A percentile compares a stretch with the other conserved stretches of the same genome.
Conservation (phyloP, 2,329 filamentous ascomycete species). For the Trichoderma sp. region DNA sequence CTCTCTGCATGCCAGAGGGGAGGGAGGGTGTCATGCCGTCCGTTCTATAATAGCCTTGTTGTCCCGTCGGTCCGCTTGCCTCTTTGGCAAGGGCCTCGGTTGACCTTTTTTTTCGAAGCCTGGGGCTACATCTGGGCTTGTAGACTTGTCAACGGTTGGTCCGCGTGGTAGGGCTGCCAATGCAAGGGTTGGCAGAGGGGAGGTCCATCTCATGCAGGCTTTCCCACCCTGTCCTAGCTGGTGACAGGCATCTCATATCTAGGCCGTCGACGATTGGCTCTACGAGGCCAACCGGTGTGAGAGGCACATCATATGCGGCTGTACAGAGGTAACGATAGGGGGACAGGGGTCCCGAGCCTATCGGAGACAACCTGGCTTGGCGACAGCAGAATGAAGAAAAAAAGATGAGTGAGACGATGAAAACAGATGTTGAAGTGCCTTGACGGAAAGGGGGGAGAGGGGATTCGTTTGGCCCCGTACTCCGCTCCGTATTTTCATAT, state of each 20-base stretch:
- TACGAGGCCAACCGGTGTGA: conserved; percentile 21
- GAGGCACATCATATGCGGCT: conserved; percentile 14
- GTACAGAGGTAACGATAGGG: conserved; percentile 1
- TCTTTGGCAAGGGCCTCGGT: not conserved
- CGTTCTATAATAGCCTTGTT: conserved; percentile 16
- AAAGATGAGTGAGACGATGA: not conserved
- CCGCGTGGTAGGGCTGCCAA: conserved; percentile 24
- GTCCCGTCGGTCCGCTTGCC: conserved; percentile 1
- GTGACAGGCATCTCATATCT: conserved; percentile 15
- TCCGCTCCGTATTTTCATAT: not conserved
- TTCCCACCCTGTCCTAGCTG: conserved; percentile 7
- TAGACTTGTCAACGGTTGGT: conserved; percentile 9
- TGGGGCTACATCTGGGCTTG: not conserved
- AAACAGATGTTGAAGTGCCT: not conserved
- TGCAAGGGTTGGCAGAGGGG: conserved; percentile 10
- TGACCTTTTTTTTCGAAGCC: not conserved
- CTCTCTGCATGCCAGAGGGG: not conserved
- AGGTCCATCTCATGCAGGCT: conserved; percentile 1
- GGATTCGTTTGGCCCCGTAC: not conserved
- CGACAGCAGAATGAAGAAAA: not conserved
- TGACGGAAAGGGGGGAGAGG: conserved; percentile 4
- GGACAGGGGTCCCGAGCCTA: conserved; percentile 15
- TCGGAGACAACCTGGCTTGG: conserved; percentile 22
- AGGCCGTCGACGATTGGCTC: conserved; percentile 8
- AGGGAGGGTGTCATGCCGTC: not conserved